Percentiles rank a stretch among this genome's conserved stretches.
Evolutionary conservation across 140 eudicot species (phyloP).

Genomic region (Anethum foeniculum): DNA sequence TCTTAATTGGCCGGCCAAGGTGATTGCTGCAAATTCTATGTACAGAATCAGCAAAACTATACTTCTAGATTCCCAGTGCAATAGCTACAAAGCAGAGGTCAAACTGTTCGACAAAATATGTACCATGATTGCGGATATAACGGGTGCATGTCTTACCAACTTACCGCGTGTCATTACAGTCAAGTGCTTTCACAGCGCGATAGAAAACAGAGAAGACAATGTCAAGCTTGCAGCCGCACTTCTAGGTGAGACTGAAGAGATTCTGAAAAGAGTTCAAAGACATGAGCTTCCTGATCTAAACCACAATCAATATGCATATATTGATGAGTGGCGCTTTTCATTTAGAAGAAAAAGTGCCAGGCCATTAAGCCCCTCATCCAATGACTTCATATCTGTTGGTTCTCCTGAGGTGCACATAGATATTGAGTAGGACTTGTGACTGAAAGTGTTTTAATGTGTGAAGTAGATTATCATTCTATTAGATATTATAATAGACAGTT

Average conservation of each 20-base stretch:
- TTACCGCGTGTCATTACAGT: constrained; percentile 22
- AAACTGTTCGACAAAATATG: constrained; percentile 21
- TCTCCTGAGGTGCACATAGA: constrained; percentile 12
- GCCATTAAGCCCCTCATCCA: not conserved
- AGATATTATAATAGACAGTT: not conserved
- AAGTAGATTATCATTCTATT: not conserved
- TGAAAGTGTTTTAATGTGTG: not conserved
- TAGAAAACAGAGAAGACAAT: constrained; percentile 25
- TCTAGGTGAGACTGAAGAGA: constrained; percentile 28
- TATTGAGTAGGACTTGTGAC: not conserved
- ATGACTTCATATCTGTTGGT: not conserved
- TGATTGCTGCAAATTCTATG: constrained; percentile 33
- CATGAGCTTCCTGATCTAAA: constrained; percentile 12
- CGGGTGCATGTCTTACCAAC: constrained; percentile 28
- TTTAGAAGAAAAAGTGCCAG: constrained; percentile 4
- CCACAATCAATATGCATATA: not conserved
- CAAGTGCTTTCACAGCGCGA: constrained; percentile 26
- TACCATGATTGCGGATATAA: constrained; percentile 26
- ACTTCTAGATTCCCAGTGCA: constrained; percentile 5
- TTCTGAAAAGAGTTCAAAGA: constrained; percentile 19
- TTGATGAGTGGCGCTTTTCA: constrained; percentile 26
- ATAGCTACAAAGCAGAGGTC: constrained; percentile 5
- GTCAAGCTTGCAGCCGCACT: constrained; percentile 26
- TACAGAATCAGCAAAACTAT: constrained; percentile 29
- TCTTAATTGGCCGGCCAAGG: constrained; percentile 17